Conservation (phyloP, 1,284 basidiomycete species). For the Austroboletus olivaceoglutinosus region DNA sequence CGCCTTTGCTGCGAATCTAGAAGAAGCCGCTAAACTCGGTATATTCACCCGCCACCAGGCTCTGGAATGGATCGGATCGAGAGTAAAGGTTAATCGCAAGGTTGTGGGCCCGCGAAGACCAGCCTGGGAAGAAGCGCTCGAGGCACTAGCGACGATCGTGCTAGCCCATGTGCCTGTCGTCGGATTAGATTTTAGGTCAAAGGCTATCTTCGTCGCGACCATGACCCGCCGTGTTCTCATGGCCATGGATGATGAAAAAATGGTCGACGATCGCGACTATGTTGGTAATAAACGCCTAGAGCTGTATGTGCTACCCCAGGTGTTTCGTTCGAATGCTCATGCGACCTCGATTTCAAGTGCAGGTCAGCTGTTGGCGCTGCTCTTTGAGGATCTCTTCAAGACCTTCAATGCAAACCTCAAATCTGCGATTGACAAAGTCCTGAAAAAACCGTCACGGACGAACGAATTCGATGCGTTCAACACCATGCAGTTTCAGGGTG, state of each 20-base stretch:
- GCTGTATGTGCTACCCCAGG: constrained; percentile 58
- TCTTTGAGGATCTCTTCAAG: constrained; percentile 99
- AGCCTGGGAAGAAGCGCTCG: constrained; percentile 91
- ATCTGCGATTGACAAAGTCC: constrained; percentile 94
- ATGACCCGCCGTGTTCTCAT: constrained; percentile 97
- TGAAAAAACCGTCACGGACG: constrained; percentile 95
- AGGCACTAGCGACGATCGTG: constrained; percentile 95
- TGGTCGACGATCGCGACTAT: constrained; percentile 98
- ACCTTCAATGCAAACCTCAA: constrained; percentile 98
- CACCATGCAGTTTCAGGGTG: constrained; percentile 90
- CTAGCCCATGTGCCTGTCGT: constrained; percentile 95
- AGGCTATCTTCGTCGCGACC: constrained; percentile 96
- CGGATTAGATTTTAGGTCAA: constrained; percentile 89
- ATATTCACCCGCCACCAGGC: constrained; percentile 94
- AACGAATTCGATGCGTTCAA: constrained; percentile 96
- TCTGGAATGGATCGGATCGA: constrained; percentile 90
- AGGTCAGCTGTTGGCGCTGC: constrained; percentile 90
- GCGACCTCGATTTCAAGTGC: constrained; percentile 61
- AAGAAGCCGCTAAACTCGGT: constrained; percentile 89
- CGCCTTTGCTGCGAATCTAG: constrained; percentile 89
- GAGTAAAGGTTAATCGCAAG: constrained; percentile 87
- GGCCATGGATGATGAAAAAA: constrained; percentile 95
- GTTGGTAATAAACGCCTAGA: constrained; percentile 99
- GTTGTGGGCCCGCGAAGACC: constrained; percentile 81
- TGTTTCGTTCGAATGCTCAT: constrained; percentile 12